Evolutionary conservation across 805 yeast species (phyloP), one percentile per base, ranked within the genome.

Genomic region (Groenewaldozyma tartarivorans): DNA sequence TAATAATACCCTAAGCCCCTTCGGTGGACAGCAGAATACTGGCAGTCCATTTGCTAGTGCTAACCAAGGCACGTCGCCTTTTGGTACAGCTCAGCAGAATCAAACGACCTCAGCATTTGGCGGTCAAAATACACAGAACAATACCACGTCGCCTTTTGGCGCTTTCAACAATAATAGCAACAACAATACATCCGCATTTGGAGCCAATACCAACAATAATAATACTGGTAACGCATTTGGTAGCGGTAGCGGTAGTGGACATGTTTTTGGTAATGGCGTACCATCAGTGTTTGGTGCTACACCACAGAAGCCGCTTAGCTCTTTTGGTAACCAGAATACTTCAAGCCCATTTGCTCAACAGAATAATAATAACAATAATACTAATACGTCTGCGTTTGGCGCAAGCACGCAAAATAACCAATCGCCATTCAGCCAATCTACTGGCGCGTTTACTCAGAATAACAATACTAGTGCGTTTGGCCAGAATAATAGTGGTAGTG

Each of bases 181-280:
- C 20, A 30, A 35, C 4, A 24, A 24, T 3, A 9, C 27, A n/a
- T 11, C 39, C 18, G 15, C 16, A 13, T 16, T 29, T 30, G 42
- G 42, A 16, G 15, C 24, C 15, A 58, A 57, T 50, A 64, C 63
- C 5, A 41, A 41, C 32, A 47, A 43, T 2, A 36, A 49, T 7
- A 24, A 33, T 38, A 38, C 42, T 20, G 35, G 38, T 4, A 16
- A 30, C 15, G 41, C n/a, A 19, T 38, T 34, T 38, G 41, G 41
- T 17, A 5, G 35, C 17, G 32, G 27, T 13, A 9, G 7, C 15
- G 31, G 7, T 37, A 18, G 40, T 39, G n/a, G 9, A 21, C 27
- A 13, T 7, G 13, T 29, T 13, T 17, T 22, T 16, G 42, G 42
- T 6, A 30, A 33, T 33, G n/a, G 18, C 17, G 30, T 9, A n/a